Evolutionary conservation across 2,329 filamentous ascomycete species (phyloP), one percentile per base, ranked within the genome.

Genomic region (Ploettnerulaceae sp.): DNA sequence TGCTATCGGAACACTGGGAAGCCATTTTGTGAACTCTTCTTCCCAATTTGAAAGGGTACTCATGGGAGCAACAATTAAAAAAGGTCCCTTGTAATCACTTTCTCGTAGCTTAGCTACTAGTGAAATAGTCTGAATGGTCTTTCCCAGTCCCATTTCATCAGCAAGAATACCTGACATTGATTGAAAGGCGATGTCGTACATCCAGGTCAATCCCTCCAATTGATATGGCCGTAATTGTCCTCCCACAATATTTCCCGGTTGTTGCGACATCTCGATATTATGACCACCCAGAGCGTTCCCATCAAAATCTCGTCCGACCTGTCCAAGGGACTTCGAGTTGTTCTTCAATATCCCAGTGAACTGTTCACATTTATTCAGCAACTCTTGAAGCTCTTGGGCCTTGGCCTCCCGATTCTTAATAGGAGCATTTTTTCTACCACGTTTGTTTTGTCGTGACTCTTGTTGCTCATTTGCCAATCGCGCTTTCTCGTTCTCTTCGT

Each of bases 11-110:
- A 97, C 91, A 1, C 76, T 77, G 0, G 93, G 93, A 0, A 89
- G 88, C 89, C 90, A 98, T 57, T 84, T 85, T 25, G 82, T 75
- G 57, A 97, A 96, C 61, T 98, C 93, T 32, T 93, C 86, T 32
- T 95, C 83, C 93, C 93, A 98, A 63, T 97, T 98, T 29, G 85
- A 89, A 0, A 96, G 76, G 0, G 93, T 97, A 61, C 89, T 96
- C 3, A 97, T 68, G 0, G 93, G 93, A 0, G 90, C 89, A 5
- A 93, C 84, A 43, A 98, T 89, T 17, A 98, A 68, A 61, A 96
- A 95, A 0, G 93, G 93, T 0, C 93, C 93, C 2, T 78, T 70
- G 41, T 93, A 89, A 5, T 82, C 88, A 56, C 91, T 84, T 59
- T 97, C 90, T 55, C 91, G 82, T 11, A 97, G 71, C 51, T 95